A percentile compares a stretch with the other conserved stretches of the same genome.
These are phyloP conservation scores for Dactylis glomerata DNA, from an alignment of 176 grass and related monocot species.

Conservation along the genomic window DNA sequence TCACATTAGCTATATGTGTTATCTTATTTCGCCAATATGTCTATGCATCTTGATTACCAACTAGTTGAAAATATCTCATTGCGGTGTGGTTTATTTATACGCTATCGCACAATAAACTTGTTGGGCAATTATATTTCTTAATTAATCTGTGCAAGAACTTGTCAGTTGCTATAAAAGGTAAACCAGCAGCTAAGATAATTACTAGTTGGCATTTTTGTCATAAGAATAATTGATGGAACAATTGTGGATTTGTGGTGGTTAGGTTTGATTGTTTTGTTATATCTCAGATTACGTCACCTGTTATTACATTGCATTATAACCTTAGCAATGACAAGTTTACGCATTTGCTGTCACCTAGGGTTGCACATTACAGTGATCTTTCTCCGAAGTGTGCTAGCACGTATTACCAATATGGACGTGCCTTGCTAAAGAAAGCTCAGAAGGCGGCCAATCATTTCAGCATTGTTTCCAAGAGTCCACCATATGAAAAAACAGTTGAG, in stretches of 20 bases:
- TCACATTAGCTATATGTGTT: neutral
- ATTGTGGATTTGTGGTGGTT: neutral
- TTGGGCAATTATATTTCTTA: neutral
- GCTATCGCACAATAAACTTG: neutral
- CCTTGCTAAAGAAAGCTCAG: conserved; percentile 75
- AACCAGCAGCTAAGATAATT: neutral
- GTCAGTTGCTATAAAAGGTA: neutral
- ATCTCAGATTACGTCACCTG: neutral
- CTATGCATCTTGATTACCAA: neutral
- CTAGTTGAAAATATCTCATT: neutral
- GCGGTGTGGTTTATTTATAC: neutral
- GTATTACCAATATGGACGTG: conserved; percentile 83
- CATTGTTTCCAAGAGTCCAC: conserved; percentile 48
- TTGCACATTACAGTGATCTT: conserved; percentile 55
- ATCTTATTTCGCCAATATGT: neutral
- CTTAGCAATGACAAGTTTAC: neutral
- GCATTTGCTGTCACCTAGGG: conserved; percentile 17
- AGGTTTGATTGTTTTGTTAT: neutral
- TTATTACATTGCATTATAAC: neutral
- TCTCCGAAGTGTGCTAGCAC: conserved; percentile 74
- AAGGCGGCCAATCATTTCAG: conserved; percentile 67
- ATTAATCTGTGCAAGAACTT: neutral
- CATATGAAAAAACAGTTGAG: conserved; percentile 43
- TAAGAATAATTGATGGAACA: neutral
- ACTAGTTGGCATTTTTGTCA: neutral